These are phyloP conservation scores for Amanita inopinata DNA, from an alignment of 768 basidiomycete species.

Conservation along the genomic window DNA sequence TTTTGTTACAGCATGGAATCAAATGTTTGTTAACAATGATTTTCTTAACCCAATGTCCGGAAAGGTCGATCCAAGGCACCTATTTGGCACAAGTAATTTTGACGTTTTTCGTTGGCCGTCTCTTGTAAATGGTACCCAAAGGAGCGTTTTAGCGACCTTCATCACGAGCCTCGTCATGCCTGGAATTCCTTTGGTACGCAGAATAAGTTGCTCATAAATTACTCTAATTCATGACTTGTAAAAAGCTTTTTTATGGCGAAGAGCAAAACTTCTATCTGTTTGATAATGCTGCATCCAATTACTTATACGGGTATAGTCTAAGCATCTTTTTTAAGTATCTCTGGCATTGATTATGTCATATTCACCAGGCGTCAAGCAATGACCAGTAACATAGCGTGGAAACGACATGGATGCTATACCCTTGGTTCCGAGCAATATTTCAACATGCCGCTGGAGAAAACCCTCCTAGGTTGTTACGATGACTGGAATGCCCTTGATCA, in stretches of 20 bases:
- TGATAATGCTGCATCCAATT: conserved; percentile 86
- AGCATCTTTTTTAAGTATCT: not conserved
- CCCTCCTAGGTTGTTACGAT: conserved; percentile 76
- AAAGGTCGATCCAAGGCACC: conserved; percentile 70
- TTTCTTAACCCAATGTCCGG: conserved; percentile 66
- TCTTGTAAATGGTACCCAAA: conserved; percentile 74
- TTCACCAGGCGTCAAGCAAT: conserved; percentile 78
- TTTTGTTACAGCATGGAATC: conserved; percentile 85
- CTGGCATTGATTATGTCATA: not conserved
- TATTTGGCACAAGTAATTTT: conserved; percentile 91
- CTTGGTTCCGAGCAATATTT: conserved; percentile 90
- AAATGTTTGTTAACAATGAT: conserved; percentile 85
- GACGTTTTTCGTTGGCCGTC: conserved; percentile 93
- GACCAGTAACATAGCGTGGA: conserved; percentile 79
- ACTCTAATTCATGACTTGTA: conserved; percentile 4
- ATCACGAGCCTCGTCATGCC: conserved; percentile 77
- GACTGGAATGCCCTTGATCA: conserved; percentile 92
- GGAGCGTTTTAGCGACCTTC: conserved; percentile 69
- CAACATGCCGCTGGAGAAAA: conserved; percentile 79
- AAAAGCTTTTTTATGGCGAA: conserved; percentile 78
- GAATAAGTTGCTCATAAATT: not conserved
- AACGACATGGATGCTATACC: conserved; percentile 85
- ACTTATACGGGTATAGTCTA: conserved; percentile 64
- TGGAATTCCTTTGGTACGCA: conserved; percentile 66
- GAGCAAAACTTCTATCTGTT: conserved; percentile 86